These are phyloP conservation scores for Cercophora samala DNA, from an alignment of 495 filamentous ascomycete genomes.

Conservation along the genomic window DNA sequence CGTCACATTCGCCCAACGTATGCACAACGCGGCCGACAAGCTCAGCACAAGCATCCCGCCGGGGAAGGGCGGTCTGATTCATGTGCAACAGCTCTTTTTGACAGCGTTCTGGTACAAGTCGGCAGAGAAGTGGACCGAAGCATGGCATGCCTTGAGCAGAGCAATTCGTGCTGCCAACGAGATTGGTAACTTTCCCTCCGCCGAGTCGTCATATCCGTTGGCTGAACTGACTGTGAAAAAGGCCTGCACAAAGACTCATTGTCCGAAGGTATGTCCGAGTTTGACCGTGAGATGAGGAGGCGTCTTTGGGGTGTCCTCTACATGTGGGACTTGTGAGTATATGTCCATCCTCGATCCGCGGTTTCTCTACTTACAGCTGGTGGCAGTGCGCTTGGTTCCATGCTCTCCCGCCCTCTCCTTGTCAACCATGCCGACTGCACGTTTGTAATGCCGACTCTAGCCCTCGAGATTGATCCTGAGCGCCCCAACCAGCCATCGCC, in stretches of 20 bases:
- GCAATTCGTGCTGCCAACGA: slow-evolving; percentile 53
- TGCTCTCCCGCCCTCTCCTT: slow-evolving; percentile 38
- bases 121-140: slow-evolving; percentile 50
- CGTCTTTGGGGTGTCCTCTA: slow-evolving; percentile 44
- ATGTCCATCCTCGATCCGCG: neutral
- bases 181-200: slow-evolving; percentile 36
- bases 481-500: slow-evolving; percentile 40
- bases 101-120: slow-evolving; percentile 53
- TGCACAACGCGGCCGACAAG: slow-evolving; percentile 45
- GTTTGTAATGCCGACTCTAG: slow-evolving; percentile 37
- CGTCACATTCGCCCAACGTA: slow-evolving; percentile 39
- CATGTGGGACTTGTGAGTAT: slow-evolving; percentile 40
- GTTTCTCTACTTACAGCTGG: neutral
- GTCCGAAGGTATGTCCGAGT: slow-evolving; percentile 41
- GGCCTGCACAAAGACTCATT: slow-evolving; percentile 46
- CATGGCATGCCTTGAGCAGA: slow-evolving; percentile 48
- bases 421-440: slow-evolving; percentile 38
- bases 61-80: slow-evolving; percentile 46
- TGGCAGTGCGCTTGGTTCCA: slow-evolving; percentile 37
- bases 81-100: slow-evolving; percentile 53
- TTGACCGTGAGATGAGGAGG: slow-evolving; percentile 44
- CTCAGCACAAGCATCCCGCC: slow-evolving; percentile 45
- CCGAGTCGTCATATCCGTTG: neutral
- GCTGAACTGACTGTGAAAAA: slow-evolving; percentile 23
- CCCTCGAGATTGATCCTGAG: slow-evolving; percentile 36